phyloP scores from a whole-genome alignment of 2,329 filamentous ascomycete genomes.

The Zymoseptoria ardabiliae region DNA sequence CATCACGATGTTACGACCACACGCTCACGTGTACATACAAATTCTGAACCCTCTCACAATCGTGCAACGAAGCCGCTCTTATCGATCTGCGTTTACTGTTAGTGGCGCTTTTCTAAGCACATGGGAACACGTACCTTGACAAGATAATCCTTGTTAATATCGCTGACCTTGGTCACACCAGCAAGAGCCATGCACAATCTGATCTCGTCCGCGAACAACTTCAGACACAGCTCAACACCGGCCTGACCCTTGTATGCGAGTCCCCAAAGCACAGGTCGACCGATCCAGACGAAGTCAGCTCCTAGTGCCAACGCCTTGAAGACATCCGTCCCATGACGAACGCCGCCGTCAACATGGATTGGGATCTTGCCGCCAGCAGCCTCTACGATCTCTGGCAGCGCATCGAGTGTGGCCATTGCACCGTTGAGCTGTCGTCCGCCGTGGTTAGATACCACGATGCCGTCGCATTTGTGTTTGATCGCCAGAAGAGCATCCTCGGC shows the following conservation, averaged over 20 bases:
- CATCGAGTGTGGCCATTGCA: slow-evolving; percentile 47
- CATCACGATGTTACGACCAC: not conserved
- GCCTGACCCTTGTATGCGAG: slow-evolving; percentile 34
- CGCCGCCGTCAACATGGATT: slow-evolving; percentile 55
- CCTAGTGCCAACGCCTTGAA: slow-evolving; percentile 51
- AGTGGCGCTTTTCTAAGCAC: slow-evolving; percentile 1
- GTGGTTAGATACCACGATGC: slow-evolving; percentile 48
- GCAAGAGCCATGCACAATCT: slow-evolving; percentile 36
- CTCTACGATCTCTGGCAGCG: slow-evolving; percentile 33
- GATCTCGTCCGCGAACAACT: slow-evolving; percentile 35
- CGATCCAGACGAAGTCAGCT: slow-evolving; percentile 44
- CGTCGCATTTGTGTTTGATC: slow-evolving; percentile 37
- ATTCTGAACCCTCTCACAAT: slow-evolving; percentile 7
- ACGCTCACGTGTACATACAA: not conserved
- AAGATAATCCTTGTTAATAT: slow-evolving; percentile 35
- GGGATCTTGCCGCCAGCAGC: slow-evolving; percentile 44
- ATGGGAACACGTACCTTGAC: slow-evolving; percentile 32
- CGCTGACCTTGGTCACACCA: slow-evolving; percentile 30
- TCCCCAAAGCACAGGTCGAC: slow-evolving; percentile 44
- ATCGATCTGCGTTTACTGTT: slow-evolving; percentile 17
- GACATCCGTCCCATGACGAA: slow-evolving; percentile 49
- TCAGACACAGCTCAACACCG: slow-evolving; percentile 38
- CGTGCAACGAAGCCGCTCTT: slow-evolving; percentile 24
- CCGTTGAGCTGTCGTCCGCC: slow-evolving; percentile 52
- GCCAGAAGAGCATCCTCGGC: slow-evolving; percentile 39